Conservation (phyloP, 306 rosid genomes). For the Fragaria vesca region DNA sequence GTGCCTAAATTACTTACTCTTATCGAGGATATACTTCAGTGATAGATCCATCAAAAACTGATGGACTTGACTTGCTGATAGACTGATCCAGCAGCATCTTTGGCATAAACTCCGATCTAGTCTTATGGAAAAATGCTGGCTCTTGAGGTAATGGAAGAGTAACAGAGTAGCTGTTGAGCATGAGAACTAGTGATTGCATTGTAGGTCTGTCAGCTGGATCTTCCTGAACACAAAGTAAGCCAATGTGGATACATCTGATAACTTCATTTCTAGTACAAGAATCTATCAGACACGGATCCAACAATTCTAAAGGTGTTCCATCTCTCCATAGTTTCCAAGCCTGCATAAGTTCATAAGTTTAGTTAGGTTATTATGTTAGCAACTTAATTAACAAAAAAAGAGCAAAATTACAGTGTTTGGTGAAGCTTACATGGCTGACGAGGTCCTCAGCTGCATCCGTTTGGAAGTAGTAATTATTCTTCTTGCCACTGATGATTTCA, state of each 20-base stretch:
- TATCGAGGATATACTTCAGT: conserved; percentile 12
- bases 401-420: background rate
- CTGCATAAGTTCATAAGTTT: background rate
- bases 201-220: conserved; percentile 46
- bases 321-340: conserved; percentile 14
- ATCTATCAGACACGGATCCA: conserved; percentile 34
- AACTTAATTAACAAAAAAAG: background rate
- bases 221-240: conserved; percentile 52
- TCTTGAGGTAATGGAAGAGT: conserved; percentile 26
- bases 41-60: conserved; percentile 5
- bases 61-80: background rate
- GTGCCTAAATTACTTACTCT: background rate
- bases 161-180: conserved; percentile 43
- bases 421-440: conserved; percentile 6
- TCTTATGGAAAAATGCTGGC: conserved; percentile 32
- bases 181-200: conserved; percentile 41
- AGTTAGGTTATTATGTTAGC: background rate
- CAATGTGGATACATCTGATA: conserved; percentile 50
- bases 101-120: conserved; percentile 13
- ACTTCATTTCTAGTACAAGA: conserved; percentile 31
- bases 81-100: background rate
- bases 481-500: conserved; percentile 27
- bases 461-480: conserved; percentile 13
- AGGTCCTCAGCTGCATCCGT: conserved; percentile 5
- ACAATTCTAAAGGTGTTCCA: conserved; percentile 11